Percentiles rank a stretch among this genome's conserved stretches.
Evolutionary conservation across 768 basidiomycete species (phyloP).

Genomic region (Candolleomyces aberdarensis): DNA sequence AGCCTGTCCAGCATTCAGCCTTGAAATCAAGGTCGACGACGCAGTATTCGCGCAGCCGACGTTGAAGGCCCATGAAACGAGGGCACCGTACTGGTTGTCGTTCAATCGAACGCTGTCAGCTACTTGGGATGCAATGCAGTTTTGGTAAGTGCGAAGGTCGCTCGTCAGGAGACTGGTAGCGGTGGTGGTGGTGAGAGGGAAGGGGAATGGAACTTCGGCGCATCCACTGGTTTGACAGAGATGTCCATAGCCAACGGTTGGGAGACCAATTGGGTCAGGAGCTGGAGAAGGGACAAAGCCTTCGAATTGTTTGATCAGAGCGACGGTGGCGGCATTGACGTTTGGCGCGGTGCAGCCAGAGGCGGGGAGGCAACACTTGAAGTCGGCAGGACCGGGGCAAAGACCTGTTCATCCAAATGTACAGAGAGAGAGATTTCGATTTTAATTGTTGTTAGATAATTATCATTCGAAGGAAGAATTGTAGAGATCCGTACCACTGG

Average conservation of each 20-base stretch:
- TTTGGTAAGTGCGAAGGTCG: conserved; percentile 20
- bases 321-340: conserved; percentile 27
- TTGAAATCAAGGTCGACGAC: conserved; percentile 23
- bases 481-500: conserved; percentile 16
- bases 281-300: conserved; percentile 32
- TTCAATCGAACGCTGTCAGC: conserved; percentile 20
- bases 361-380: conserved; percentile 24
- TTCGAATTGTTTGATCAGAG: conserved; percentile 29
- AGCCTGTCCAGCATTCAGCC: conserved; percentile 26
- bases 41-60: conserved; percentile 23
- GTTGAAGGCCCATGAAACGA: conserved; percentile 29
- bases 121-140: conserved; percentile 24
- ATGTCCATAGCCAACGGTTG: conserved; percentile 35
- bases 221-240: conserved; percentile 27
- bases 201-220: conserved; percentile 29
- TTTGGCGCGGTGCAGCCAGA: conserved; percentile 13
- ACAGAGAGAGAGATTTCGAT: background rate
- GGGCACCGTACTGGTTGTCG: conserved; percentile 32
- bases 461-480: background rate
- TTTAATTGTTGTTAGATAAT: background rate
- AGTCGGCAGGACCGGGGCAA: conserved; percentile 24
- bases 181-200: conserved; percentile 28
- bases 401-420: conserved; percentile 14
- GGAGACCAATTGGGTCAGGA: conserved; percentile 34
- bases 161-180: conserved; percentile 26